Conservation (phyloP, 202 grass and related monocot species). For the Setaria viridis region DNA sequence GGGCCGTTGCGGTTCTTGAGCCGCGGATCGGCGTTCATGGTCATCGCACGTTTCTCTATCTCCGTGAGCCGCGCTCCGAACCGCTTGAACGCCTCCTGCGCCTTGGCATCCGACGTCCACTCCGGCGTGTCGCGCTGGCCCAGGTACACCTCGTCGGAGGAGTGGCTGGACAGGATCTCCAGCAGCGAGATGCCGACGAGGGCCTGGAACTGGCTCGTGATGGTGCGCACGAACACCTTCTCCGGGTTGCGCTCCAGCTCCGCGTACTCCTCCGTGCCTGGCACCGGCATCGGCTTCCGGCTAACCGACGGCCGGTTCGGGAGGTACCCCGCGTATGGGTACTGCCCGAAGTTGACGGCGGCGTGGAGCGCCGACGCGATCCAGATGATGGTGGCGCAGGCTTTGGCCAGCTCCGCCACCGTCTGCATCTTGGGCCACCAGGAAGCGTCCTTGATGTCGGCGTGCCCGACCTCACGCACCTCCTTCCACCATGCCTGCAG, state of each 20-base stretch:
- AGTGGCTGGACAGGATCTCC: constrained; percentile 28
- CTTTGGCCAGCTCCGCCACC: constrained; percentile 41
- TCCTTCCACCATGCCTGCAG: constrained; percentile 81
- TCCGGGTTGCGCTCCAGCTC: constrained; percentile 49
- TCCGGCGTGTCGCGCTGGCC: constrained; percentile 26
- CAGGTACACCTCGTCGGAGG: constrained; percentile 30
- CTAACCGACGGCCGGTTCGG: constrained; percentile 62
- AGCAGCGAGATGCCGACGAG: neutral
- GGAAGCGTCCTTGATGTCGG: constrained; percentile 59
- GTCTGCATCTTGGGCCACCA: constrained; percentile 75
- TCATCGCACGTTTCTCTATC: neutral
- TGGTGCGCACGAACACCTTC: constrained; percentile 57
- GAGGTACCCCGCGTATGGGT: constrained; percentile 30
- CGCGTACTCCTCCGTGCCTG: constrained; percentile 33
- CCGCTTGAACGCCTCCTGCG: neutral
- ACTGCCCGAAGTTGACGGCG: constrained; percentile 14
- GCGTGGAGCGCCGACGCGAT: constrained; percentile 47
- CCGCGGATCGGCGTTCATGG: neutral
- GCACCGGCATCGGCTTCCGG: constrained; percentile 53
- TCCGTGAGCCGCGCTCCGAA: neutral
- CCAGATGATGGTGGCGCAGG: constrained; percentile 80
- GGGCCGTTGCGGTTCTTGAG: constrained; percentile 23
- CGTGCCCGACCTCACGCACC: constrained; percentile 70
- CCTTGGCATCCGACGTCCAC: constrained; percentile 33
- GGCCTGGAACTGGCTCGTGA: constrained; percentile 33